phyloP scores from a whole-genome alignment of 2,329 filamentous ascomycete species.

The Calonectria fujianensis region DNA sequence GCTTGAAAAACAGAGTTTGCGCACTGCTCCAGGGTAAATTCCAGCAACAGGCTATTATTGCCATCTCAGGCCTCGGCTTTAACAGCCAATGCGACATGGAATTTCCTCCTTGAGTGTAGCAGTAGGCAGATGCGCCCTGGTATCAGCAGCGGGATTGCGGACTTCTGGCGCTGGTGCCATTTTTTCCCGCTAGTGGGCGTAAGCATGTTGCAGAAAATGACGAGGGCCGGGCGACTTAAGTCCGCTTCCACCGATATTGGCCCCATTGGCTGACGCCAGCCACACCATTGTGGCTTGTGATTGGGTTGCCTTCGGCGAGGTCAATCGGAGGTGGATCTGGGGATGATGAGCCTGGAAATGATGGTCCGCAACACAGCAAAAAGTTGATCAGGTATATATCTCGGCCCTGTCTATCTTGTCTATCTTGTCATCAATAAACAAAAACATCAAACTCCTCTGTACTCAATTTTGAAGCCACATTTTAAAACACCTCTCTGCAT shows the following conservation, averaged over 20 bases:
- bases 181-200: not conserved
- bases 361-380: not conserved
- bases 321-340: not conserved
- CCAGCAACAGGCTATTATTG: not conserved
- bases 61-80: not conserved
- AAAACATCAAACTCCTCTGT: not conserved
- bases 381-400: slow-evolving; percentile 10
- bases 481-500: not conserved
- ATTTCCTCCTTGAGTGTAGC: not conserved
- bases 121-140: not conserved
- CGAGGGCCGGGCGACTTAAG: slow-evolving; percentile 13
- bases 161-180: not conserved
- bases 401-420: not conserved
- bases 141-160: slow-evolving; percentile 30
- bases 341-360: not conserved
- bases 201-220: not conserved
- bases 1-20: not conserved
- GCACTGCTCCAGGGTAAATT: not conserved
- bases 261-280: slow-evolving; percentile 42
- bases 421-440: not conserved
- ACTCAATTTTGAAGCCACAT: not conserved
- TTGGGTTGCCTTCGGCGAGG: not conserved
- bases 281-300: not conserved
- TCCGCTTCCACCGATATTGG: slow-evolving; percentile 31
- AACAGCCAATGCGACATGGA: not conserved